Evolutionary conservation across 108 stramenopile genomes (phyloP), one percentile per base, ranked within the genome.

Genomic region (Aurantiochytrium sp.): DNA sequence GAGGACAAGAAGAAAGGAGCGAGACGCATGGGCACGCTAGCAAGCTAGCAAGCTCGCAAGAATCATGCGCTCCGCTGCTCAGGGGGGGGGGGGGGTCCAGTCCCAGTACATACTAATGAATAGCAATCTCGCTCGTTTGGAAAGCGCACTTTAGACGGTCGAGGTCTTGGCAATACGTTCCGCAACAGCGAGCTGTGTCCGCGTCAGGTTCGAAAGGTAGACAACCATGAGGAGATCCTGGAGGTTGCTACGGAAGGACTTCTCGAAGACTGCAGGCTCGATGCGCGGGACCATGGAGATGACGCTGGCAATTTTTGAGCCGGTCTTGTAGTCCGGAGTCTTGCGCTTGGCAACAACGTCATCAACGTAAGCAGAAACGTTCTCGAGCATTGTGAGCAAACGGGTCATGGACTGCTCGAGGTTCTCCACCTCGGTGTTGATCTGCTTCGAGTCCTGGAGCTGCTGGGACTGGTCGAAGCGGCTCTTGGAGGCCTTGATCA

Each of bases 171-270:
- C 57, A 51, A 99, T 90, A 89, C 98, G 97, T 91, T 98, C 98
- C n/a, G 97, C 96, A 91, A 99, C 96, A 43, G 94, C 90, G 47
- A 98, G 91, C 91, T 99, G 97, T 43, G 97, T 97, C 93, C 95
- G 92, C 19, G 98, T 97, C 58, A 98, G 92, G 90, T 96, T 96
- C 87, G 95, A 92, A 90, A 99, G 95, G 92, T 98, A 98, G 12
- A 96, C 95, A 23, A 99, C 98, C 98, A 99, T 98, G 88, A 99
- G 93, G 90, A 99, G 91, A 94, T 99, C 98, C 91, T 98, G 97
- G 91, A 97, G 91, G 59, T 96, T 95, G 87, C 95, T 96, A 89
- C 95, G 92, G 93, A 97, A 97, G 43, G 97, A 93, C 55, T 95
- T 95, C 91, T 96, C 96, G 91, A 97, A 97, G 58, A 95, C 95